Base-by-base conservation (phyloP, 1,284 basidiomycete species). In the Ustilago trichophora region DNA sequence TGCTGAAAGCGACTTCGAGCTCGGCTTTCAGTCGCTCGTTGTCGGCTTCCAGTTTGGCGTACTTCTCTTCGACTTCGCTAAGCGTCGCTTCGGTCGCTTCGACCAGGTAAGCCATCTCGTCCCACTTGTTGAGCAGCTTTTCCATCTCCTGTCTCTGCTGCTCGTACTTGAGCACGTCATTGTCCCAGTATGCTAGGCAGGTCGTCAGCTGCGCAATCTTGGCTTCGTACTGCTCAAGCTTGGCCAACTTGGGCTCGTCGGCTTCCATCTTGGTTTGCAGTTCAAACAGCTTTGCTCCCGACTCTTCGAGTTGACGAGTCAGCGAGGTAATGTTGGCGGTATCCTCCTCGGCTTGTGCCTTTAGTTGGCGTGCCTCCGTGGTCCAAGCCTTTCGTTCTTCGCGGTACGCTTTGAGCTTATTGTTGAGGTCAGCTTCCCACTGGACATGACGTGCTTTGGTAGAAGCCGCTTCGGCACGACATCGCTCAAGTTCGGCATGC, bases 341-440 rank as follows among this genome's bases (percentile, higher is more conserved):
- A 13, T 55, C 54, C 32, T 77, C 65, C 24, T 75, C 69, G 4
- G 73, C 59, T 37, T 67, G 59, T 15, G 64, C 67, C 27, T 66
- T 67, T 57, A 80, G 69, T 40, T 69, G 52, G 1, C 67, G 40
- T 10, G 59, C 50, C 43, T 78, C 76, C 29, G 44, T 37, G 0
- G 51, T 66, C 75, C 75, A 76, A 1, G 58, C 51, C 29, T 78
- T 77, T n/a, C 73, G 54, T 56, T 80, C 78, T 27, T 77, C 75
- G 25, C 78, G 72, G 49, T 75, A 77, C 13, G 53, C 58, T 36
- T 73, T 77, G 27, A 78, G 64, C 55, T 78, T 80, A 55, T 54
- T 55, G 51, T 77, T 77, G 25, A 78, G 71, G 37, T 80, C 78
- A 13, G 58, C 63, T 43, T 80, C 72, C 78, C 76, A 78, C 48